Percentiles rank a stretch among this genome's conserved stretches.
Conservation (phyloP, 2,329 filamentous ascomycete genomes). For the Neospermospora avenae region DNA sequence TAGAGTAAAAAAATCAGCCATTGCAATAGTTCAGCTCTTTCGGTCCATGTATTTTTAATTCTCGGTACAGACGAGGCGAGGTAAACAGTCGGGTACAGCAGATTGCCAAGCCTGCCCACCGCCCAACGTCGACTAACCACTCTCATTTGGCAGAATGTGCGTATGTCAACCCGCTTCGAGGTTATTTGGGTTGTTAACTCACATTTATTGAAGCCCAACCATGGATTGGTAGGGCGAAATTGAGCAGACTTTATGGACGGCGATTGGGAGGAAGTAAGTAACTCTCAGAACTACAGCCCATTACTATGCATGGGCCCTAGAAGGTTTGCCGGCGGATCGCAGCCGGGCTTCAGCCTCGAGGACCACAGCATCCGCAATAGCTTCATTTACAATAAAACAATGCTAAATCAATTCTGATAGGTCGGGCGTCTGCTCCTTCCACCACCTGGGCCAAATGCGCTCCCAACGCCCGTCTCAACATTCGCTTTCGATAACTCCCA, state of each 20-base stretch:
- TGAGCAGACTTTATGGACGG: conserved; percentile 50
- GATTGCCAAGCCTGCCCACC: not conserved
- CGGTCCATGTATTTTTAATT: too few species aligned
- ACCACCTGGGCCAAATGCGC: conserved; percentile 66
- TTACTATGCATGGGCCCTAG: too few species aligned
- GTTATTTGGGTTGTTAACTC: not conserved
- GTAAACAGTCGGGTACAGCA: too few species aligned
- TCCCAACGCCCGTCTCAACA: conserved; percentile 70
- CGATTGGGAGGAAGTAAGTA: conserved; percentile 64
- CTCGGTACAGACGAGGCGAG: too few species aligned
- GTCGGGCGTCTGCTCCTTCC: conserved; percentile 80
- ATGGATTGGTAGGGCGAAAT: conserved; percentile 25
- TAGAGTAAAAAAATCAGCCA: too few species aligned
- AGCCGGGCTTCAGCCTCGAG: conserved; percentile 20
- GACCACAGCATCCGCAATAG: conserved; percentile 9
- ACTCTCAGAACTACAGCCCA: not conserved
- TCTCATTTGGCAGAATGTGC: conserved; percentile 1
- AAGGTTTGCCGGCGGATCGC: too few species aligned
- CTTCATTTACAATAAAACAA: not conserved
- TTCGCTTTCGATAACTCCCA: conserved; percentile 86
- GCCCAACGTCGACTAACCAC: not conserved
- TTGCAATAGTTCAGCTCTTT: too few species aligned
- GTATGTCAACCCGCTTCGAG: not conserved
- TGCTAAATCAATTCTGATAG: conserved; percentile 43
- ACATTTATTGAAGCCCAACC: conserved; percentile 10